Base-by-base conservation (phyloP, 352 stramenopile species). In the Globisporangium canariense region DNA sequence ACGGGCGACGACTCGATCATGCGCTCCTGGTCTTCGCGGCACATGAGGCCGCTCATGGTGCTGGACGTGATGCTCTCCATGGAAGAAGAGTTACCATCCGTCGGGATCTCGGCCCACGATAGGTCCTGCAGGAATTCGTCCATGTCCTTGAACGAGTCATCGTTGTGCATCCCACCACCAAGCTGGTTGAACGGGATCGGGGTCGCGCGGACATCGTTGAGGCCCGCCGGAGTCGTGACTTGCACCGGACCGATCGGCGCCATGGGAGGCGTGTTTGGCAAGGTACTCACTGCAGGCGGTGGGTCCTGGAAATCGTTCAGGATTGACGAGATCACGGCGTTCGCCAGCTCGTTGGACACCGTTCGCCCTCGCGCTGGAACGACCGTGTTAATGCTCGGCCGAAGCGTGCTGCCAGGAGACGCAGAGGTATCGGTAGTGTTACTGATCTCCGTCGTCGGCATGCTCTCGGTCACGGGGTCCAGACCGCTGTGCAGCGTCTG, bases 81-180 rank as follows among this genome's bases (percentile, higher is more conserved):
- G 22, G 28, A 36, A 36, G 32, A 36, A 8, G 32, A 34, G 20
- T 43, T 43, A 14, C 32, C 34, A 20, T 62, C 46, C 18, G 25
- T 53, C 9, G 60, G 38, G 25, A 66, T 61, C 40, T 60, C 50
- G 32, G 53, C 34, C 53, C 50, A 61, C 43, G 75, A 80, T 2
- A 83, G 52, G 18, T 81, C 74, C 61, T 83, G 63, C 0, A 83
- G 58, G 34, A 83, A 83, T 51, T 79, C 77, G 55, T 86, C 75
- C 75, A 85, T 83, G 66, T 83, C 77, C 58, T 85, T 69, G 52
- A 83, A 81, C 18, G 67, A 72, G 20, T 77, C 69, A 28, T 66
- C 59, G 30, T 58, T 45, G 7, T 57, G 55, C 40, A 65, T 68
- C 20, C 57, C 50, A 3, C 50, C 68, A 28, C 28, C 56, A 2